Conservation (phyloP, 257 asterid species). For the Scutellaria baicalensis region DNA sequence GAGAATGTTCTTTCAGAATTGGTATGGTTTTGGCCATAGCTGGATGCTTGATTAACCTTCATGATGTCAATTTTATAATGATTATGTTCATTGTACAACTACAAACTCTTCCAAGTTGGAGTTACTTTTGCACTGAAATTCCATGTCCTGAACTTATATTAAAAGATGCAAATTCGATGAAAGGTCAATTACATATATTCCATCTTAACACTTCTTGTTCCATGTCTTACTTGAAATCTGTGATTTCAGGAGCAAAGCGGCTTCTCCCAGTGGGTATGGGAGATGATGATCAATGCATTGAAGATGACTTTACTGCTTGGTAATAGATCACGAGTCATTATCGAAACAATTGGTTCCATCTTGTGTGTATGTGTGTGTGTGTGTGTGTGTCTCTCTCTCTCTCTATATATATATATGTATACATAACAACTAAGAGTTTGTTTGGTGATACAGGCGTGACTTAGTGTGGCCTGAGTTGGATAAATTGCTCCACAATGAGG, state of each 20-base stretch:
- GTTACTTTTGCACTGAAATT: not conserved
- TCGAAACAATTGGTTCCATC: not conserved
- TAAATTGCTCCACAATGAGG: constrained; percentile 50
- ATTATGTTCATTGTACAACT: not conserved
- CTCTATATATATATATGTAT: not conserved
- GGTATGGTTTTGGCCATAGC: not conserved
- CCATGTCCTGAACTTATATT: not conserved
- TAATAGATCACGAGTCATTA: constrained; percentile 17
- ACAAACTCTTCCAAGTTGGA: not conserved
- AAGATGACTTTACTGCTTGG: constrained; percentile 94
- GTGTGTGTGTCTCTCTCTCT: not conserved
- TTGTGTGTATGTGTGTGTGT: not conserved
- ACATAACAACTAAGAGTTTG: not conserved
- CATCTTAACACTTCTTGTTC: not conserved
- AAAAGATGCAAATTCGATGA: not conserved
- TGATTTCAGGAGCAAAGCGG: constrained; percentile 59
- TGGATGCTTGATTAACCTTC: constrained; percentile 7
- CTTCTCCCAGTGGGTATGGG: constrained; percentile 89
- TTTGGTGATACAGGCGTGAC: constrained; percentile 64
- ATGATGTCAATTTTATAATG: not conserved
- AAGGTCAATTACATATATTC: not conserved
- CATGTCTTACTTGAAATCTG: constrained; percentile 15
- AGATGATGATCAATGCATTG: constrained; percentile 97
- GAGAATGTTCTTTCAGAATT: not conserved
- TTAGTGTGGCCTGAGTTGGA: constrained; percentile 89